These are phyloP conservation scores for Phytophthora vignae DNA, from an alignment of 352 stramenopile genomes.

Conservation along the genomic window DNA sequence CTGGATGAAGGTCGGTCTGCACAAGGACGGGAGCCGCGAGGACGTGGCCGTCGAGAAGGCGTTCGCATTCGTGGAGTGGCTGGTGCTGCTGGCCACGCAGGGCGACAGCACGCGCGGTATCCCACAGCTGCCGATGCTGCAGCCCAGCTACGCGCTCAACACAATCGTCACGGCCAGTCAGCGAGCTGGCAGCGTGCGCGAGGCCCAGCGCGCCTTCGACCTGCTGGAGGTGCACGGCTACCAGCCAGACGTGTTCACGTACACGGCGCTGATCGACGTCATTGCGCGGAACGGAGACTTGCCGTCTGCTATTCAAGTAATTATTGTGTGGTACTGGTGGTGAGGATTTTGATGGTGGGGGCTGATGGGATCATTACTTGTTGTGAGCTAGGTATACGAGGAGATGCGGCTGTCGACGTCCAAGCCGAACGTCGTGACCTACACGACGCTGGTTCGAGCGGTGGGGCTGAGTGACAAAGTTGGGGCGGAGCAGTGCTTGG, in stretches of 20 bases:
- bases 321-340: not conserved
- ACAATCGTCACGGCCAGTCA: slow-evolving; percentile 83
- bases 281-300: slow-evolving; percentile 61
- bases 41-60: slow-evolving; percentile 60
- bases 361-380: slow-evolving; percentile 1
- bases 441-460: slow-evolving; percentile 71
- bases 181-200: slow-evolving; percentile 58
- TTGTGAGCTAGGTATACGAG: slow-evolving; percentile 56
- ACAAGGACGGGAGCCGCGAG: slow-evolving; percentile 69
- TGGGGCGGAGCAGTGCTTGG: slow-evolving; percentile 43
- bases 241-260: slow-evolving; percentile 82
- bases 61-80: slow-evolving; percentile 79
- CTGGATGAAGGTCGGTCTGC: slow-evolving; percentile 73
- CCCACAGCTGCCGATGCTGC: slow-evolving; percentile 45
- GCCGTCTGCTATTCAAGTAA: slow-evolving; percentile 54
- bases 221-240: slow-evolving; percentile 57
- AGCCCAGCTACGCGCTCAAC: slow-evolving; percentile 81
- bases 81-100: slow-evolving; percentile 54
- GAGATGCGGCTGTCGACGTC: slow-evolving; percentile 68
- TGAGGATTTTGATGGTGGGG: not conserved
- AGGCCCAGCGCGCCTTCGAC: slow-evolving; percentile 73
- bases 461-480: slow-evolving; percentile 53
- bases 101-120: slow-evolving; percentile 62
- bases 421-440: slow-evolving; percentile 79
- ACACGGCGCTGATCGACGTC: slow-evolving; percentile 85